Evolutionary conservation across 2,329 filamentous ascomycete species (phyloP).

Genomic region (Knoxdaviesia proteae): DNA sequence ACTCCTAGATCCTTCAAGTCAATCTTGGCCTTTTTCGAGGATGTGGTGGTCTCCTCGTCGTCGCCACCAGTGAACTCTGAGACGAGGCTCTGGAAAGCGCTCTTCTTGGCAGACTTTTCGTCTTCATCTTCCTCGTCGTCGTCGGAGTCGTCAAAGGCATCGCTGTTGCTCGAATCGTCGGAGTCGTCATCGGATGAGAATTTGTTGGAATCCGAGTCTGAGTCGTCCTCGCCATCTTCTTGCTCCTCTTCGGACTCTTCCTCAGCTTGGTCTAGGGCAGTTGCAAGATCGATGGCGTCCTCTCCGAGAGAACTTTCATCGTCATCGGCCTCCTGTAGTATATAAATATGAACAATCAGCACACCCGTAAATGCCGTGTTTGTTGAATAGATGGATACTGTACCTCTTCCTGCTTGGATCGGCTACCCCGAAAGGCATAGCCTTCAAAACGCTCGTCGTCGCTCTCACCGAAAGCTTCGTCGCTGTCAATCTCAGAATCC

Average conservation of each 20-base stretch:
- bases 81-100: conserved; percentile 36
- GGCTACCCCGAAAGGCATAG: conserved; percentile 35
- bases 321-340: conserved; percentile 17
- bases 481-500: conserved; percentile 43
- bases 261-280: conserved; percentile 33
- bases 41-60: conserved; percentile 15
- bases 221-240: conserved; percentile 22
- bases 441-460: conserved; percentile 72
- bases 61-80: conserved; percentile 44
- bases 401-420: conserved; percentile 14
- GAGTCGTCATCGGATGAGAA: conserved; percentile 22
- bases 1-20: conserved; percentile 56
- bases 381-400: neutral
- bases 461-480: conserved; percentile 72
- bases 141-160: conserved; percentile 25
- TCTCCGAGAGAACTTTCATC: conserved; percentile 37
- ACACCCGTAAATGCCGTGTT: too few species aligned
- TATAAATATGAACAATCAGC: neutral
- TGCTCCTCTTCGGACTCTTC: conserved; percentile 26
- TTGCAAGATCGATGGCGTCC: conserved; percentile 37
- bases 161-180: conserved; percentile 13
- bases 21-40: conserved; percentile 38
- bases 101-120: conserved; percentile 32
- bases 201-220: conserved; percentile 20
- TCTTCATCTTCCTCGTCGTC: conserved; percentile 27